Evolutionary conservation across 225 moss, liverwort and hornwort species (phyloP).

Genomic region (Pseudisothecium myosuroides): DNA sequence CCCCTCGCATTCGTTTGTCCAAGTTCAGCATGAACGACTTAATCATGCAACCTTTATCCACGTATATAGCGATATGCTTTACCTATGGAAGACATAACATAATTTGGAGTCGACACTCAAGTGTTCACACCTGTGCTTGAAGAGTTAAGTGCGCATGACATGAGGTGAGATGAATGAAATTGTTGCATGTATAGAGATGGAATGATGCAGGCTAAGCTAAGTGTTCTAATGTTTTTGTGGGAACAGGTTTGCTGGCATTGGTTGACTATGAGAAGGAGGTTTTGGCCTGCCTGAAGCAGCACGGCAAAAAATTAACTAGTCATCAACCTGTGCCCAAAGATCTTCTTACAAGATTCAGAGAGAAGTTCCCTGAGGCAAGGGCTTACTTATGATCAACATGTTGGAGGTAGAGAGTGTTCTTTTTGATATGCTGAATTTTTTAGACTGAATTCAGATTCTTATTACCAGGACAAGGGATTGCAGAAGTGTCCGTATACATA

Average conservation of each 20-base stretch:
- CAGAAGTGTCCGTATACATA: background rate
- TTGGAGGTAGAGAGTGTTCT: background rate
- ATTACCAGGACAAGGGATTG: background rate
- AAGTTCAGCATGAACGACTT: background rate
- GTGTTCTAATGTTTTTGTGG: background rate
- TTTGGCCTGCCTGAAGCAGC: conserved; percentile 41
- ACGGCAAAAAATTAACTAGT: conserved; percentile 19
- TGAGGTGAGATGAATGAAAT: background rate
- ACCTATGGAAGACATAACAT: background rate
- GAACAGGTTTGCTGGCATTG: conserved; percentile 37
- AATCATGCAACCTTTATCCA: background rate
- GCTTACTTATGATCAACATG: conserved; percentile 8
- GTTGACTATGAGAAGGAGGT: conserved; percentile 56
- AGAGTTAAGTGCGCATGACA: background rate
- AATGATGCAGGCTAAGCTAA: background rate
- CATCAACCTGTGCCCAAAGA: conserved; percentile 46
- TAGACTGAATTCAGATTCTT: background rate
- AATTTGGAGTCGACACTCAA: background rate
- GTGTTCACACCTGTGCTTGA: no score
- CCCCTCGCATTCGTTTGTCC: background rate
- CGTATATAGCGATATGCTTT: background rate
- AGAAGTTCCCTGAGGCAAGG: conserved; percentile 56
- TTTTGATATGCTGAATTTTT: background rate
- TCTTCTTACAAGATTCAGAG: conserved; percentile 48
- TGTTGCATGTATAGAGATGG: background rate